A percentile compares a stretch with the other conserved stretches of the same genome.
phyloP scores from a whole-genome alignment of 2,329 filamentous ascomycete species.

The Davidsoniella australis region DNA sequence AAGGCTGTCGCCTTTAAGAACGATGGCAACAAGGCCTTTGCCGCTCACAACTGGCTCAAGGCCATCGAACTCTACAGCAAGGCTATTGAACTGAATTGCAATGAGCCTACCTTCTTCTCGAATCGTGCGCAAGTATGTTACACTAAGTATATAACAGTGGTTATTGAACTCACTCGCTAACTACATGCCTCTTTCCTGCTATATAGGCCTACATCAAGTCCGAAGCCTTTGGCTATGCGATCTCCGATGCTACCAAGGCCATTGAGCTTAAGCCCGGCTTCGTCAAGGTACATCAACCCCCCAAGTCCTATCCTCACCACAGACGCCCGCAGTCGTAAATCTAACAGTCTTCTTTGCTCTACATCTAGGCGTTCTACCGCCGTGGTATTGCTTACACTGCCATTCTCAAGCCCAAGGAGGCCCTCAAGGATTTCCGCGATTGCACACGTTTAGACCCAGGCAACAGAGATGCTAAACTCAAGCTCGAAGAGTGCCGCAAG shows the following conservation, averaged over 20 bases:
- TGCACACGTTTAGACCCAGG: slow-evolving; percentile 73
- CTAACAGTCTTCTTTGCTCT: slow-evolving; percentile 1
- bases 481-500: slow-evolving; percentile 86
- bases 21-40: slow-evolving; percentile 86
- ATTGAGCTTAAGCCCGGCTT: slow-evolving; percentile 78
- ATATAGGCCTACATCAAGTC: slow-evolving; percentile 79
- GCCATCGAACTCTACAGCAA: slow-evolving; percentile 74
- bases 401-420: slow-evolving; percentile 75
- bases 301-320: background rate
- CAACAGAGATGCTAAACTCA: slow-evolving; percentile 83
- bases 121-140: slow-evolving; percentile 77
- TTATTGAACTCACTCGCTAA: background rate
- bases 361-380: slow-evolving; percentile 69
- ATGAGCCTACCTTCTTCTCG: slow-evolving; percentile 79
- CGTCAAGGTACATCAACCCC: slow-evolving; percentile 49
- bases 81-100: slow-evolving; percentile 68
- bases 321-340: background rate
- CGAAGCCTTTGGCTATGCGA: slow-evolving; percentile 85
- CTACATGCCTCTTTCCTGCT: slow-evolving; percentile 3
- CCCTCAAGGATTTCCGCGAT: slow-evolving; percentile 78
- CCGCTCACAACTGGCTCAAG: slow-evolving; percentile 65
- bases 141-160: background rate
- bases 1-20: slow-evolving; percentile 76
- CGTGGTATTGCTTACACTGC: slow-evolving; percentile 82
- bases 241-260: slow-evolving; percentile 78